Base-by-base conservation (phyloP, 371 early-diverging fungal genomes). In the Mortierella sp. region DNA sequence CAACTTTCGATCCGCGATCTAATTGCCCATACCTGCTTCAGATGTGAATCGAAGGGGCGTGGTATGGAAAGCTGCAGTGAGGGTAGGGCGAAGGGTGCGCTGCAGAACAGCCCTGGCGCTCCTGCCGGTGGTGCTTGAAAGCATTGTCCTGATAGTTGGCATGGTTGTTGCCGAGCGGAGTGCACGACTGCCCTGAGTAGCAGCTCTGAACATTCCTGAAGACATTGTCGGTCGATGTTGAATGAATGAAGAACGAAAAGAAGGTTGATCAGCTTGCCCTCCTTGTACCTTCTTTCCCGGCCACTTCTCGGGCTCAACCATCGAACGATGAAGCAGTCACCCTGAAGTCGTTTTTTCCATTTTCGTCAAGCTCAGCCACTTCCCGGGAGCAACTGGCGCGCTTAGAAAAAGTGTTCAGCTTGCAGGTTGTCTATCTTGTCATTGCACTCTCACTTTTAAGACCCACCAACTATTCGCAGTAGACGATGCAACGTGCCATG, bases 61-160 rank as follows among this genome's bases (percentile, higher is more conserved):
- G 11, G 79, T 78, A 70, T 85, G 85, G 79, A 85, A 85, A 27
- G 85, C 71, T 38, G 77, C 72, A 51, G 77, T 76, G 4, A 81
- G 71, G 11, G 60, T 74, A 24, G 85, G 79, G 41, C 85, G 78
- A 35, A 71, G 43, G 10, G 78, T 70, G 12, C 54, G 76, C 24
- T 75, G 72, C 72, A 49, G 41, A 1, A 56, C 41, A 12, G 63
- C 35, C 29, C 54, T 41, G 24, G 72, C 5, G 21, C 58, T 70
- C 35, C 21, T 70, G 24, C 70, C 55, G 54, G 4, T 44, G 32
- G 75, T 24, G n/a, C 65, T 24, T 0, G 75, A 55, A 38, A 75
- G 75, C 63, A 75, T 14, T 24, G 76, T 35, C 46, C 70, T 76
- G 51, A 65, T 16, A 46, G 38, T 83, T 55, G 76, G 75, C 3